phyloP scores from a whole-genome alignment of 2,329 filamentous ascomycete genomes.

The Pseudogymnoascus sp. region DNA sequence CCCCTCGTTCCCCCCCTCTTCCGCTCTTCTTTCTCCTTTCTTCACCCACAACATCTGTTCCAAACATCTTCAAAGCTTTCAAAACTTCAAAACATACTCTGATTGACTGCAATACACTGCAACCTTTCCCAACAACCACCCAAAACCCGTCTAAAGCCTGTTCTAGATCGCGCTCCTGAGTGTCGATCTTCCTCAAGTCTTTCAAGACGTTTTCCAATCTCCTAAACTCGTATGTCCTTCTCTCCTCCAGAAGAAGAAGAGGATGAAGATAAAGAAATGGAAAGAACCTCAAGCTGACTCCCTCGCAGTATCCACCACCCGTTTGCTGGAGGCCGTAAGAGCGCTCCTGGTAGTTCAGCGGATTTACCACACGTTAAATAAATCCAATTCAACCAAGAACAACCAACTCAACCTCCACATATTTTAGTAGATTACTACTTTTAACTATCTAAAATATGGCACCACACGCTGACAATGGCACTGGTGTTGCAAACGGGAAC shows the following conservation, averaged over 20 bases:
- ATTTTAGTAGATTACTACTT: background rate
- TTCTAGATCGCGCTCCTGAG: conserved; percentile 26
- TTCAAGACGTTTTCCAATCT: conserved; percentile 99
- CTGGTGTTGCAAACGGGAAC: conserved; percentile 54
- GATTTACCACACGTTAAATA: conserved; percentile 55
- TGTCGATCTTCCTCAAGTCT: conserved; percentile 43
- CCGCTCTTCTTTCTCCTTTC: conserved; percentile 7
- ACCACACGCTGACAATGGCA: conserved; percentile 69
- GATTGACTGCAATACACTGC: background rate
- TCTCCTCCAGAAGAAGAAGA: conserved; percentile 12
- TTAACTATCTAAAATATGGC: conserved; percentile 57
- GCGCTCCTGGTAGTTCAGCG: conserved; percentile 76
- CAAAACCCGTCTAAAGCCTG: background rate
- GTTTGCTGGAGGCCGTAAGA: conserved; percentile 92
- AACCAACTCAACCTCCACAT: conserved; percentile 20
- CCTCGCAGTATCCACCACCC: conserved; percentile 74
- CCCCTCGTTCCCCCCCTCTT: conserved; percentile 8
- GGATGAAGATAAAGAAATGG: conserved; percentile 7
- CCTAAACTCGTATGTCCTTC: conserved; percentile 76
- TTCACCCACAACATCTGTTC: background rate
- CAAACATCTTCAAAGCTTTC: background rate
- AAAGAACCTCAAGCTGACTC: conserved; percentile 16
- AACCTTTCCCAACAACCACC: conserved; percentile 10
- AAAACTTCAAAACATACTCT: conserved; percentile 5
- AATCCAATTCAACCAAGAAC: conserved; percentile 31